Percentiles rank a stretch among this genome's conserved stretches.
These are phyloP conservation scores for Penicillium glabrum DNA, from an alignment of 2,329 filamentous ascomycete species.

Conservation along the genomic window DNA sequence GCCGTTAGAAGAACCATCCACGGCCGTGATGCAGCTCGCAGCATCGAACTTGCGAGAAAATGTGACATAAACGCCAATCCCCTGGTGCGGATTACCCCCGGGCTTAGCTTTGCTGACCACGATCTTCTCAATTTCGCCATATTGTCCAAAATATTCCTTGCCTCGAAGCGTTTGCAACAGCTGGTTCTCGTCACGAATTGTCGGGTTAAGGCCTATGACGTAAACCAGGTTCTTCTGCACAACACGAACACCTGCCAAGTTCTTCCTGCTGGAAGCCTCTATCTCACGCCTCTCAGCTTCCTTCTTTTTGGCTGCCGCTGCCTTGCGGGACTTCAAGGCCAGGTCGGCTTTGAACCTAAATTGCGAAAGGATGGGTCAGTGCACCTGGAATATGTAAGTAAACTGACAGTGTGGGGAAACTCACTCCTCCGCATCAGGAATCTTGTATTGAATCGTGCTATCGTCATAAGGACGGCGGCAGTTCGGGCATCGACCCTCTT, in stretches of 20 bases:
- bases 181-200: conserved; percentile 81
- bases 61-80: conserved; percentile 97
- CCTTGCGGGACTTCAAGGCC: conserved; percentile 80
- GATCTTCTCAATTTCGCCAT: conserved; percentile 97
- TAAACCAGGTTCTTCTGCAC: conserved; percentile 99
- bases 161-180: conserved; percentile 87
- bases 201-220: conserved; percentile 90
- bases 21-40: conserved; percentile 81
- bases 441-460: conserved; percentile 94
- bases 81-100: conserved; percentile 67
- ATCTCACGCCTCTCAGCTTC: conserved; percentile 95
- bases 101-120: conserved; percentile 97
- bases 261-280: conserved; percentile 92
- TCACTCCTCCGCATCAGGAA: conserved; percentile 92
- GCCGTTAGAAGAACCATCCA: conserved; percentile 89
- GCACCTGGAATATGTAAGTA: not conserved
- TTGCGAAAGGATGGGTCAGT: not conserved
- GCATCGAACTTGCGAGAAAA: conserved; percentile 92
- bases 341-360: conserved; percentile 52
- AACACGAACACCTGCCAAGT: conserved; percentile 89
- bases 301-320: conserved; percentile 84
- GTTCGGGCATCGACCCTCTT: conserved; percentile 94
- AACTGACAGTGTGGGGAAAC: conserved; percentile 39
- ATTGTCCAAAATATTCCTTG: conserved; percentile 94
- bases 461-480: conserved; percentile 95